phyloP scores from a whole-genome alignment of 192 early-diverging fungal species.

The Podila verticillata region DNA sequence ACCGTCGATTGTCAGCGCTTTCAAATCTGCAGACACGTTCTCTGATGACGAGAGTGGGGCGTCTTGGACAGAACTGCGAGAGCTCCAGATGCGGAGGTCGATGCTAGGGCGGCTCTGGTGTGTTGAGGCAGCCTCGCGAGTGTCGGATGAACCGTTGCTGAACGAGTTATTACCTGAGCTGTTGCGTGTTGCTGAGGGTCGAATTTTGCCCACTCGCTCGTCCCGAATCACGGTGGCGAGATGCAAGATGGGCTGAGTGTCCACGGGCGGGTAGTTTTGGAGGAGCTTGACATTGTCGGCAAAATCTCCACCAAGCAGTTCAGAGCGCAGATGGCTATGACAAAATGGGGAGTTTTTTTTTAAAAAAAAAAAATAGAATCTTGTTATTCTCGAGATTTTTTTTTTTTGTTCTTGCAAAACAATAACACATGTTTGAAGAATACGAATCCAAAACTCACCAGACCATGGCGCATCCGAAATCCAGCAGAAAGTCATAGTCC shows the following conservation, averaged over 20 bases:
- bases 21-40: not conserved
- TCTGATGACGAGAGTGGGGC: not conserved
- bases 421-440: no score
- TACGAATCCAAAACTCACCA: constrained; percentile 52
- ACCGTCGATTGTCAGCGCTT: constrained; percentile 32
- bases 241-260: constrained; percentile 54
- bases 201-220: constrained; percentile 5
- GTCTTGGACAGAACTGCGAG: constrained; percentile 8
- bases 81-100: constrained; percentile 33
- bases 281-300: constrained; percentile 68
- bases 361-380: constrained; percentile 8
- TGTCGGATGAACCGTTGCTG: not conserved
- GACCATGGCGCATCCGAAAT: constrained; percentile 80
- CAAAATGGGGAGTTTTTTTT: no score
- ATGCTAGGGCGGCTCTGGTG: constrained; percentile 17
- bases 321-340: constrained; percentile 58
- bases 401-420: no score
- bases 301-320: constrained; percentile 68
- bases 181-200: not conserved
- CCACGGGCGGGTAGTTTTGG: constrained; percentile 70
- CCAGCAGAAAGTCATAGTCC: constrained; percentile 70
- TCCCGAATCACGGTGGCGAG: constrained; percentile 52
- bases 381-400: no score
- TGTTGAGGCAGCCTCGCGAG: not conserved
- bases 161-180: not conserved